These are phyloP conservation scores for Blastobotrys proliferans DNA, from an alignment of 1,139 yeast genomes.

Conservation along the genomic window DNA sequence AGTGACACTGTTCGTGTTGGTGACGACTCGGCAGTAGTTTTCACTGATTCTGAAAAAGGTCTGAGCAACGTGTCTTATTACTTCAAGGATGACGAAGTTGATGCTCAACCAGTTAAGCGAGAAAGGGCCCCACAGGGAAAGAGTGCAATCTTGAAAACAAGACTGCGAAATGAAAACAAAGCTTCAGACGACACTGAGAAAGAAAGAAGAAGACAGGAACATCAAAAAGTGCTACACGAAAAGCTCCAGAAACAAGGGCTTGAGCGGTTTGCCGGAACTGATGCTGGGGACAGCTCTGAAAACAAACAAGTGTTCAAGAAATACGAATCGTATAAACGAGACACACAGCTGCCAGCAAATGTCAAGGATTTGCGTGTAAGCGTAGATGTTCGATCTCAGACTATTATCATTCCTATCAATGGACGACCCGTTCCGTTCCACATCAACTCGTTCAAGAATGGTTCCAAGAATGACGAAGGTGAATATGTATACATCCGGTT, in stretches of 20 bases:
- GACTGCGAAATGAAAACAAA: constrained; percentile 72
- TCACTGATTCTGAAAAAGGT: constrained; percentile 72
- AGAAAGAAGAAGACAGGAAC: constrained; percentile 76
- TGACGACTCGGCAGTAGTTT: constrained; percentile 54
- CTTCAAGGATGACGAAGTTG: constrained; percentile 67
- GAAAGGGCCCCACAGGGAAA: constrained; percentile 15
- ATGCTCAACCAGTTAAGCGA: constrained; percentile 22
- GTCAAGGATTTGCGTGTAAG: constrained; percentile 83
- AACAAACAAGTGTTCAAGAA: constrained; percentile 76
- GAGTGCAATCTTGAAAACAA: constrained; percentile 58
- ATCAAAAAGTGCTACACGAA: constrained; percentile 78
- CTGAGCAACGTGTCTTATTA: constrained; percentile 78
- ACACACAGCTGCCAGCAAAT: constrained; percentile 79
- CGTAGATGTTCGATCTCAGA: constrained; percentile 83
- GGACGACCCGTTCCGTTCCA: constrained; percentile 99
- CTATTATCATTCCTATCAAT: constrained; percentile 83
- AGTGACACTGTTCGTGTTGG: constrained; percentile 81
- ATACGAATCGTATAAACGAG: constrained; percentile 91
- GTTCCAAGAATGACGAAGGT: constrained; percentile 94
- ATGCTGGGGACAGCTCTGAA: constrained; percentile 61
- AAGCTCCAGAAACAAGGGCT: constrained; percentile 79
- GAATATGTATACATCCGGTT: constrained; percentile 86
- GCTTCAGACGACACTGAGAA: constrained; percentile 69
- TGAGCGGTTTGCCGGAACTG: constrained; percentile 33
- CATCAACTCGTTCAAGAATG: constrained; percentile 88